Percentiles rank a stretch among this genome's conserved stretches.
phyloP scores from a whole-genome alignment of 495 filamentous ascomycete species.

The Podospora pseudocomata region DNA sequence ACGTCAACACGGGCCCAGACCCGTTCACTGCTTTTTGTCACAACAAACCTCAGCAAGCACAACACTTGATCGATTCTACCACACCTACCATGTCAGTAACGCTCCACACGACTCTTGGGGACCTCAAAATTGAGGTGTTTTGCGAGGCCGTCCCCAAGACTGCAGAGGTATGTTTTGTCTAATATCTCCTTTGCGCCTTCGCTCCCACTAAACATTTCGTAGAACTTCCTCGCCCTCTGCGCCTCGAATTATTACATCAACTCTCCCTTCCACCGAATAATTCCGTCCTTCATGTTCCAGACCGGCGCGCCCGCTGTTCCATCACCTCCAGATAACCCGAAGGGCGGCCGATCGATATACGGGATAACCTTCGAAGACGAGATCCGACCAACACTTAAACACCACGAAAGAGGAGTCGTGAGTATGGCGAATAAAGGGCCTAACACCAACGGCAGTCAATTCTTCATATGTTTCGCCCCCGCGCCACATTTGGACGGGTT shows the following conservation, averaged over 20 bases:
- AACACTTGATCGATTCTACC: neutral
- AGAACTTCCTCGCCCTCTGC: conserved; percentile 97
- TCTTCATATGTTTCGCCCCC: conserved; percentile 82
- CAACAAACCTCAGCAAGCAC: neutral
- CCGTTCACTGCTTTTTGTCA: neutral
- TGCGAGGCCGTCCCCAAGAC: conserved; percentile 93
- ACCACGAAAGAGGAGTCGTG: conserved; percentile 81
- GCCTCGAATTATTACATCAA: conserved; percentile 81
- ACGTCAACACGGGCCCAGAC: neutral
- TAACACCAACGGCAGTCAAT: conserved; percentile 88
- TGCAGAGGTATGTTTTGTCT: conserved; percentile 53
- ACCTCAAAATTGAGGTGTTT: conserved; percentile 94
- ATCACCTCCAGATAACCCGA: conserved; percentile 57
- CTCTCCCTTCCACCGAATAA: conserved; percentile 88
- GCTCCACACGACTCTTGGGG: conserved; percentile 84
- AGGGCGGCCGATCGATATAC: conserved; percentile 82
- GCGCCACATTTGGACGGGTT: conserved; percentile 91
- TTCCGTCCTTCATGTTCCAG: conserved; percentile 90
- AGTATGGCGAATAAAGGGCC: conserved; percentile 92
- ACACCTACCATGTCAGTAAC: conserved; percentile 55
- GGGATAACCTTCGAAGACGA: conserved; percentile 86
- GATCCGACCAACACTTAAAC: conserved; percentile 76
- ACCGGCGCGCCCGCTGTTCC: conserved; percentile 72
- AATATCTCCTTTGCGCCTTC: neutral
- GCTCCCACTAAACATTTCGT: neutral